A percentile compares a stretch with the other conserved stretches of the same genome.
phyloP scores from a whole-genome alignment of 2,329 filamentous ascomycete genomes.

The Penicillium hesseltinei region DNA sequence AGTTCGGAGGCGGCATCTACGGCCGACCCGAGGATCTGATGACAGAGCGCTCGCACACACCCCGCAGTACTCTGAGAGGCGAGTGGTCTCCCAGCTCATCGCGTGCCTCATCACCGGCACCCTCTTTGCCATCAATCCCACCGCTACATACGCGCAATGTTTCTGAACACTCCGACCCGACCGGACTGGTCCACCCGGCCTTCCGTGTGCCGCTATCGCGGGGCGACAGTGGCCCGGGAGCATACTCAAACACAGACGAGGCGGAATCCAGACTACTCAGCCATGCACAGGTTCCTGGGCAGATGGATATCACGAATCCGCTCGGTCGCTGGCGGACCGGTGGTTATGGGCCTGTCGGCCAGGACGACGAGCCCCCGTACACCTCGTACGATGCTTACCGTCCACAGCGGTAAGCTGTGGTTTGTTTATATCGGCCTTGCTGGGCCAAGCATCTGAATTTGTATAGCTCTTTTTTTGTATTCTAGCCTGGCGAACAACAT shows the following conservation, averaged over 20 bases:
- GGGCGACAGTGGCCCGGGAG: conserved; percentile 24
- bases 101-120: conserved; percentile 41
- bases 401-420: conserved; percentile 21
- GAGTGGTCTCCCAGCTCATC: conserved; percentile 42
- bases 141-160: conserved; percentile 28
- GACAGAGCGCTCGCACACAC: conserved; percentile 46
- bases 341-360: conserved; percentile 40
- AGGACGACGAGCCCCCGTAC: conserved; percentile 32
- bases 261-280: conserved; percentile 40
- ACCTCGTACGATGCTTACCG: conserved; percentile 40
- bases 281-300: conserved; percentile 36
- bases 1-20: conserved; percentile 71
- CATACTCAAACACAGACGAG: conserved; percentile 41
- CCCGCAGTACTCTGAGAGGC: conserved; percentile 35
- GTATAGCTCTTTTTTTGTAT: neutral
- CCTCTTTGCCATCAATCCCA: conserved; percentile 35
- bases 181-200: conserved; percentile 35
- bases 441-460: neutral
- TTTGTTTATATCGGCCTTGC: neutral
- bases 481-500: neutral
- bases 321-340: conserved; percentile 37
- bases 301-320: conserved; percentile 18
- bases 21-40: conserved; percentile 47
- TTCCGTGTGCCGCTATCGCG: conserved; percentile 35
- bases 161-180: conserved; percentile 22